Evolutionary conservation across 2,329 filamentous ascomycete genomes (phyloP).

Genomic region (Aspergillus ruber): DNA sequence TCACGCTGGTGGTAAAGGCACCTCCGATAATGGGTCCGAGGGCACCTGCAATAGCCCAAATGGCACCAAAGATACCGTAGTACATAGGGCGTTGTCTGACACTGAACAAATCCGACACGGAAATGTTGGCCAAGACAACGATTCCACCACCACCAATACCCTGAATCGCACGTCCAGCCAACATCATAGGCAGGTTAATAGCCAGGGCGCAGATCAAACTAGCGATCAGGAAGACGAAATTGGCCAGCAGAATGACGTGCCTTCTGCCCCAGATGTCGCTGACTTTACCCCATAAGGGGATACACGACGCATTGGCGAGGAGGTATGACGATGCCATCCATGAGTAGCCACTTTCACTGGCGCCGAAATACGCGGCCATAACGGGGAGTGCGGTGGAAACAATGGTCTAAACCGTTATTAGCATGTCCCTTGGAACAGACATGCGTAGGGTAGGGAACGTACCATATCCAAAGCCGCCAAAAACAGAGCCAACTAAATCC

Average conservation of each 20-base stretch:
- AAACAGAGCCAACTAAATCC: conserved; percentile 48
- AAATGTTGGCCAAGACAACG: conserved; percentile 58
- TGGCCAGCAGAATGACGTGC: conserved; percentile 54
- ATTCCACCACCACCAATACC: conserved; percentile 59
- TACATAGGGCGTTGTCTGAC: conserved; percentile 54
- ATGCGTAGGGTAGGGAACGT: conserved; percentile 9
- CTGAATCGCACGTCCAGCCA: conserved; percentile 56
- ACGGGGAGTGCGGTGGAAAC: conserved; percentile 41
- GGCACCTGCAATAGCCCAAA: conserved; percentile 56
- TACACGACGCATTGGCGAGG: conserved; percentile 42
- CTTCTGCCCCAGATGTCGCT: conserved; percentile 64
- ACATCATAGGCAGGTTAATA: conserved; percentile 55
- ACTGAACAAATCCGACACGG: conserved; percentile 58
- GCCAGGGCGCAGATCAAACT: conserved; percentile 55
- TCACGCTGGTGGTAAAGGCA: conserved; percentile 52
- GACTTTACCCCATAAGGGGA: conserved; percentile 57
- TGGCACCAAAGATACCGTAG: conserved; percentile 56
- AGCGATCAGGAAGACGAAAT: conserved; percentile 56
- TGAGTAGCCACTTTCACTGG: conserved; percentile 40
- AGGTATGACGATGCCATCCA: conserved; percentile 45
- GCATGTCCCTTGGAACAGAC: not conserved
- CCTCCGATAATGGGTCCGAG: conserved; percentile 58
- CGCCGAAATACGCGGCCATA: conserved; percentile 37
- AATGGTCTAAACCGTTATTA: conserved; percentile 29
- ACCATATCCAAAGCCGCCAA: conserved; percentile 56